Conservation (phyloP, 805 yeast species). For the Metschnikowia continentalis region DNA sequence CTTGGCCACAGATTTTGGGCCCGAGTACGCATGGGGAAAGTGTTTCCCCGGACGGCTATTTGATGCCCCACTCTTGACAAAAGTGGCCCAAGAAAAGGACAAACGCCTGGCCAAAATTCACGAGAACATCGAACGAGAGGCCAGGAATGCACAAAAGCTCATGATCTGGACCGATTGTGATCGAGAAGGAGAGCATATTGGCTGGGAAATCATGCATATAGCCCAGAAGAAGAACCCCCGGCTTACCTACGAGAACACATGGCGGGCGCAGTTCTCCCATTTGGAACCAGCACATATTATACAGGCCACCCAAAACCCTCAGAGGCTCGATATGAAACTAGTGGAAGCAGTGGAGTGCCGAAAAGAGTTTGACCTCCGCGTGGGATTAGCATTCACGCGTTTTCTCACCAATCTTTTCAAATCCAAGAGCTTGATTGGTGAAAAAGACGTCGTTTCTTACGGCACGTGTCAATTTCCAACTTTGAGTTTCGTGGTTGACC, state of each 20-base stretch:
- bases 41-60: slow-evolving; percentile 64
- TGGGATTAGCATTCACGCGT: slow-evolving; percentile 88
- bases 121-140: slow-evolving; percentile 63
- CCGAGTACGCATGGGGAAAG: slow-evolving; percentile 59
- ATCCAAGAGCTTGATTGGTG: slow-evolving; percentile 28
- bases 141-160: slow-evolving; percentile 53
- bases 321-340: slow-evolving; percentile 56
- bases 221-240: slow-evolving; percentile 51
- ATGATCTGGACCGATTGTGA: slow-evolving; percentile 97
- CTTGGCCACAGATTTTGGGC: slow-evolving; percentile 59
- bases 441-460: slow-evolving; percentile 56
- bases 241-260: slow-evolving; percentile 45
- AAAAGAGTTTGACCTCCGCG: slow-evolving; percentile 80
- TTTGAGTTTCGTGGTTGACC: slow-evolving; percentile 90
- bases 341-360: slow-evolving; percentile 85
- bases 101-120: slow-evolving; percentile 38
- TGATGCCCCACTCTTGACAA: slow-evolving; percentile 59
- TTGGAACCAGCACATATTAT: slow-evolving; percentile 70
- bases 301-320: slow-evolving; percentile 70
- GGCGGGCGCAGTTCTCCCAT: slow-evolving; percentile 85
- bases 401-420: slow-evolving; percentile 57
- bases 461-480: slow-evolving; percentile 98
- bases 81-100: slow-evolving; percentile 35
- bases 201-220: slow-evolving; percentile 53
- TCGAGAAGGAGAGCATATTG: slow-evolving; percentile 25